Percentiles rank a stretch among this genome's conserved stretches.
Evolutionary conservation across 148 eudicot species (phyloP).

Genomic region (Limonium bicolor): DNA sequence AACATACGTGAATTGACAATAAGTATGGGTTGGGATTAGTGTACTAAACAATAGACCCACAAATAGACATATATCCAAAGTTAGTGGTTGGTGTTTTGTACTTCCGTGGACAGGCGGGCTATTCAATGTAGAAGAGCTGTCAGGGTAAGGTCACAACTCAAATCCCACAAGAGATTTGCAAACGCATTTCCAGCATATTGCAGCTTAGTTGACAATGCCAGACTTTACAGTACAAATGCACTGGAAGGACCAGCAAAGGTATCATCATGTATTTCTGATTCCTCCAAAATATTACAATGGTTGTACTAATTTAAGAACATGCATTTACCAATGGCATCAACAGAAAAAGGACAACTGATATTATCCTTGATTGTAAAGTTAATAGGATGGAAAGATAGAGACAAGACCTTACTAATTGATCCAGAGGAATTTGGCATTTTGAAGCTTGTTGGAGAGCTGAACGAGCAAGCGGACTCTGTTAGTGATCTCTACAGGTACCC

Average conservation of each 20-base stretch:
- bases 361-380: slow-evolving; percentile 30
- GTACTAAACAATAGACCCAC: no score
- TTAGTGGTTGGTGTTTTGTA: background rate
- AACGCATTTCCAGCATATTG: slow-evolving; percentile 73
- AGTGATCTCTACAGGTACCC: slow-evolving; percentile 58
- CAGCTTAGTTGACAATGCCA: slow-evolving; percentile 83
- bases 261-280: no score
- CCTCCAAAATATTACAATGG: no score
- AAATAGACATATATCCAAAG: background rate
- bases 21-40: no score
- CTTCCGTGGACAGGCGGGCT: slow-evolving; percentile 56
- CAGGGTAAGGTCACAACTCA: slow-evolving; percentile 83
- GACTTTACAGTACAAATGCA: slow-evolving; percentile 80
- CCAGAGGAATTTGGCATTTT: slow-evolving; percentile 78
- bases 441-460: slow-evolving; percentile 45
- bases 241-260: slow-evolving; percentile 97
- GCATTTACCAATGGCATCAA: slow-evolving; percentile 9
- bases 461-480: slow-evolving; percentile 73
- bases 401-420: slow-evolving; percentile 76
- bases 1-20: no score
- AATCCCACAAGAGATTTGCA: slow-evolving; percentile 98
- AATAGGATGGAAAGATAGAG: slow-evolving; percentile 99
- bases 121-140: slow-evolving; percentile 89
- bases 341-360: no score
- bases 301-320: no score